Percentiles rank a stretch among this genome's conserved stretches.
Conservation (phyloP, 2,329 filamentous ascomycete species). For the Xylaria sp. region DNA sequence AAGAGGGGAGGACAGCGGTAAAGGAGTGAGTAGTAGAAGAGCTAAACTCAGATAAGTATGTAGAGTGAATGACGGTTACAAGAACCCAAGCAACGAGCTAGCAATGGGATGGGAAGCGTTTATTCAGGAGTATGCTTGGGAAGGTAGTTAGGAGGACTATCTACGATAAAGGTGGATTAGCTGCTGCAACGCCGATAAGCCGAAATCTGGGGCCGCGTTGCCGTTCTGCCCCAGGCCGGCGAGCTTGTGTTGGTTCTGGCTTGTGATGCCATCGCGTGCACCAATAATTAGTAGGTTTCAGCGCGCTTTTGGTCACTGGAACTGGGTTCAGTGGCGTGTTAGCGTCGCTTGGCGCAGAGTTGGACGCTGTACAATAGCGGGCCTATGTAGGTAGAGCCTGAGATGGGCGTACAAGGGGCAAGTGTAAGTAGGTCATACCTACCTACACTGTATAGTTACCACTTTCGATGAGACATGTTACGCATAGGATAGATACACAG, state of each 20-base stretch:
- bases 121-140: not conserved
- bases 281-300: conserved; percentile 36
- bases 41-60: not conserved
- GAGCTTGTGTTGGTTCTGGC: conserved; percentile 1
- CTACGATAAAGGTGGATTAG: conserved; percentile 26
- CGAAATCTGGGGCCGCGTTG: conserved; percentile 23
- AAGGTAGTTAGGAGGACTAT: not conserved
- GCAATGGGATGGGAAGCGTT: conserved; percentile 24
- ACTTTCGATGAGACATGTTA: not conserved
- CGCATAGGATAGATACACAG: not conserved
- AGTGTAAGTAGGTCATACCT: not conserved
- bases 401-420: not conserved
- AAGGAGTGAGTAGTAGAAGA: conserved; percentile 7
- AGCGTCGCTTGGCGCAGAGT: conserved; percentile 29
- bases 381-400: too few species aligned
- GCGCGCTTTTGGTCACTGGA: conserved; percentile 17
- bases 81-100: conserved; percentile 5
- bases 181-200: conserved; percentile 23
- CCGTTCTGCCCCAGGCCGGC: not conserved
- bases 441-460: not conserved
- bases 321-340: conserved; percentile 25
- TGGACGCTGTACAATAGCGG: not conserved
- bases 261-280: conserved; percentile 29
- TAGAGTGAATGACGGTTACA: conserved; percentile 23
- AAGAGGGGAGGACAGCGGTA: not conserved